A percentile compares a stretch with the other conserved stretches of the same genome.
These are phyloP conservation scores for Diaporthe helianthi DNA, from an alignment of 2,329 filamentous ascomycete genomes.

Conservation along the genomic window DNA sequence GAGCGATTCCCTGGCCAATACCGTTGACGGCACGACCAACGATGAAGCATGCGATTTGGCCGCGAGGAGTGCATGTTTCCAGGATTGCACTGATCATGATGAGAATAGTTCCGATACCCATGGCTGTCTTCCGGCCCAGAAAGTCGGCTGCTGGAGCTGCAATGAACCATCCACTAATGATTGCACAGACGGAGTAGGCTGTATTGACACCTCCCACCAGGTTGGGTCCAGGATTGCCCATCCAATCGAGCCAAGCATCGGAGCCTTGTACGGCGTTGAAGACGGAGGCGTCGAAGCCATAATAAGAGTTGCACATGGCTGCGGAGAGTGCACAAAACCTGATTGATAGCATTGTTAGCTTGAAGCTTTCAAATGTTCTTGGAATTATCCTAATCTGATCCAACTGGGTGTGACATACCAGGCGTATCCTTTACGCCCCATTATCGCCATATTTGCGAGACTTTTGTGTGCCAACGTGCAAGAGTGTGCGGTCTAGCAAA, in stretches of 20 bases:
- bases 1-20: conserved; percentile 72
- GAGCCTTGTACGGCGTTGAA: conserved; percentile 77
- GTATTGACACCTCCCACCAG: conserved; percentile 66
- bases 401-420: conserved; percentile 20
- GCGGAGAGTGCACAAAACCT: conserved; percentile 74
- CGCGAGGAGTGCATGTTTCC: conserved; percentile 68
- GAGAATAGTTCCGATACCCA: conserved; percentile 68
- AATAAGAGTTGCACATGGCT: conserved; percentile 78
- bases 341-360: conserved; percentile 37
- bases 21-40: conserved; percentile 73
- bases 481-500: background rate
- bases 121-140: conserved; percentile 68
- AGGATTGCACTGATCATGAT: conserved; percentile 74
- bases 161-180: conserved; percentile 74
- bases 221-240: conserved; percentile 52
- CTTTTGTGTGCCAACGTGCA: background rate
- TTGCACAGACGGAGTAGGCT: conserved; percentile 73
- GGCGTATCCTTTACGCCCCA: conserved; percentile 32
- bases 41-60: conserved; percentile 71
- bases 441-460: conserved; percentile 22
- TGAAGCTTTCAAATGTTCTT: background rate
- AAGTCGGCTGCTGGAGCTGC: conserved; percentile 69
- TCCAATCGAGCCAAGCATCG: conserved; percentile 70
- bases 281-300: conserved; percentile 77
- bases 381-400: background rate